These are phyloP conservation scores for Pseudogymnoascus sp. DNA, from an alignment of 2,329 filamentous ascomycete species.

Conservation along the genomic window DNA sequence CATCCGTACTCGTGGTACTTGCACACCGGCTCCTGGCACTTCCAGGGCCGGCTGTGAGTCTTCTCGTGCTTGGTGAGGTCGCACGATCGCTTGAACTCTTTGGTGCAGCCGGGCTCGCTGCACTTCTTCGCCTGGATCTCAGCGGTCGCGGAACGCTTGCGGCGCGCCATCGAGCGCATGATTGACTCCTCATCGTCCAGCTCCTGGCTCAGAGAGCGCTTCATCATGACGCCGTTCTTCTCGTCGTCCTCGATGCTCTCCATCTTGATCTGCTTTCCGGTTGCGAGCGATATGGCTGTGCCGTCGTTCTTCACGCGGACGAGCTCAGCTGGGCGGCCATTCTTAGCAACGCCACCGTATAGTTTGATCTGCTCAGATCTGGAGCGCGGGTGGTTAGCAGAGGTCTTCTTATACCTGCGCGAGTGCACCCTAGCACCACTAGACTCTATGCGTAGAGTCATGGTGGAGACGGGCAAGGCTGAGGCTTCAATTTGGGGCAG, in stretches of 20 bases:
- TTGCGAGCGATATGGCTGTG: slow-evolving; percentile 70
- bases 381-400: slow-evolving; percentile 23
- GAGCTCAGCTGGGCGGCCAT: slow-evolving; percentile 76
- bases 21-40: slow-evolving; percentile 75
- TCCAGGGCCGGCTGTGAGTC: slow-evolving; percentile 93
- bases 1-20: slow-evolving; percentile 87
- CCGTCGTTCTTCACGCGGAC: slow-evolving; percentile 76
- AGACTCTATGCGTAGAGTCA: neutral
- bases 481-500: neutral
- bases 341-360: slow-evolving; percentile 72
- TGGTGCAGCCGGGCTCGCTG: slow-evolving; percentile 68
- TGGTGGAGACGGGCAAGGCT: neutral
- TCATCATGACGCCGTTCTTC: slow-evolving; percentile 46
- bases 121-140: slow-evolving; percentile 76
- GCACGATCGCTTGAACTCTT: slow-evolving; percentile 94
- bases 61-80: slow-evolving; percentile 98
- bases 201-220: slow-evolving; percentile 61
- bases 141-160: slow-evolving; percentile 87
- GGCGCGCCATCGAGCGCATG: slow-evolving; percentile 86
- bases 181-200: slow-evolving; percentile 74
- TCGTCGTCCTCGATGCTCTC: slow-evolving; percentile 43
- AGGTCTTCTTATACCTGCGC: slow-evolving; percentile 8
- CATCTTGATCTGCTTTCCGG: slow-evolving; percentile 58
- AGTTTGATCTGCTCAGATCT: slow-evolving; percentile 70
- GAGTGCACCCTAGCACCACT: neutral